Evolutionary conservation across 2,329 filamentous ascomycete genomes (phyloP).

Genomic region (Neodidymelliopsis sp.): DNA sequence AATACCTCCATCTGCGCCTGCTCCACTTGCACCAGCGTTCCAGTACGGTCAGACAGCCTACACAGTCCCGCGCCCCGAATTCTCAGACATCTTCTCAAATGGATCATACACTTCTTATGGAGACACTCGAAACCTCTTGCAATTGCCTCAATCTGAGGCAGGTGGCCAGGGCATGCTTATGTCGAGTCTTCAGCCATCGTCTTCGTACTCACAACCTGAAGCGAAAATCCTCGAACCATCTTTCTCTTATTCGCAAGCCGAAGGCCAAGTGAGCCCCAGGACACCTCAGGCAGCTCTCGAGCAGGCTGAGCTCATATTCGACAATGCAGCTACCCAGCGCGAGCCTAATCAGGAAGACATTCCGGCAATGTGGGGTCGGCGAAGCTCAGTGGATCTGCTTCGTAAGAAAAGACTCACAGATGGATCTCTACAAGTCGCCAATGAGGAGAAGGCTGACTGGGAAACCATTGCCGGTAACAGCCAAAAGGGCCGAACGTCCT

Average conservation of each 20-base stretch:
- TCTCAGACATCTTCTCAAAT: slow-evolving; percentile 36
- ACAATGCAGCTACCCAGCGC: slow-evolving; percentile 17
- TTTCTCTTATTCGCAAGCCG: slow-evolving; percentile 38
- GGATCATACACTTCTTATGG: slow-evolving; percentile 46
- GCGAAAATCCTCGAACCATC: slow-evolving; percentile 25
- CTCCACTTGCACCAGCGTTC: slow-evolving; percentile 40
- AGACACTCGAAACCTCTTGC: slow-evolving; percentile 44
- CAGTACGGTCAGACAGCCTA: slow-evolving; percentile 24
- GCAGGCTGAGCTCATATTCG: slow-evolving; percentile 42
- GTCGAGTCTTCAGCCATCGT: slow-evolving; percentile 29
- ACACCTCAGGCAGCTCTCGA: slow-evolving; percentile 40
- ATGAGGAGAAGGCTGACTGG: slow-evolving; percentile 43
- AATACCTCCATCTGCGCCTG: slow-evolving; percentile 30
- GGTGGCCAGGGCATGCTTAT: background rate
- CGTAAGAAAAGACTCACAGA: slow-evolving; percentile 11
- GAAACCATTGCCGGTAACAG: slow-evolving; percentile 41
- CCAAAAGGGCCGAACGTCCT: slow-evolving; percentile 24
- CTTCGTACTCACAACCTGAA: slow-evolving; percentile 33
- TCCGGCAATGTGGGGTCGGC: slow-evolving; percentile 44
- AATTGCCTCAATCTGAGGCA: slow-evolving; percentile 25
- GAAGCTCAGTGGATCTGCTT: slow-evolving; percentile 38
- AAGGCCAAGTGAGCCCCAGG: slow-evolving; percentile 14
- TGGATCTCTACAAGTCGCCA: background rate
- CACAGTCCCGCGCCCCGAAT: slow-evolving; percentile 12
- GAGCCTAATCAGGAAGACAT: slow-evolving; percentile 24